These are phyloP conservation scores for Piper longum DNA, from an alignment of 164 flowering plant species.

Conservation along the genomic window DNA sequence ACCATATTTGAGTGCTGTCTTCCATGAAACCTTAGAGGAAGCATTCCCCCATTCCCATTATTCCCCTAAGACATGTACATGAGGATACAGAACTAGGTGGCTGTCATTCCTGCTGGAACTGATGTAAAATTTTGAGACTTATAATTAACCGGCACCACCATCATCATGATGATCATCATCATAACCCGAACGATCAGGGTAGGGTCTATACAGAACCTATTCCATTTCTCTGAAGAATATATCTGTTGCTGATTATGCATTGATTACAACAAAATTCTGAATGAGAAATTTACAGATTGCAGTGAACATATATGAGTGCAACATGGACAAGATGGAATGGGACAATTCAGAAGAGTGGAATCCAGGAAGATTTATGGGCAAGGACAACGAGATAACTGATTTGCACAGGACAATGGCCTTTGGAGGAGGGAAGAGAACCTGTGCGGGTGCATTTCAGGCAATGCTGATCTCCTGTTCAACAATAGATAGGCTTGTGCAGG, in stretches of 20 bases:
- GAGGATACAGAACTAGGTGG: conserved; percentile 88
- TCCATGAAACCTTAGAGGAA: conserved; percentile 84
- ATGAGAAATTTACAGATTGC: conserved; percentile 39
- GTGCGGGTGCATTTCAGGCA: conserved; percentile 87
- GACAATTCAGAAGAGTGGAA: conserved; percentile 60
- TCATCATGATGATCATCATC: no score
- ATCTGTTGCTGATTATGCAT: not conserved
- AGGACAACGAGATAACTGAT: conserved; percentile 44
- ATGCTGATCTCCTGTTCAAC: conserved; percentile 43
- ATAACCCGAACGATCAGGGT: no score
- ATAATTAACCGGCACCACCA: not conserved
- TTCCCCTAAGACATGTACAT: conserved; percentile 68
- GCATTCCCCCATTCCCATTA: conserved; percentile 64
- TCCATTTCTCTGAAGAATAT: no score
- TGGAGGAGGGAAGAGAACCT: conserved; percentile 87
- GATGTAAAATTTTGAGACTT: conserved; percentile 30
- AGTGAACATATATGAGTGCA: conserved; percentile 78
- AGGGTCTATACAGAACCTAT: no score
- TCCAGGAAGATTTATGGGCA: conserved; percentile 69
- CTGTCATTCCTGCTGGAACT: conserved; percentile 63
- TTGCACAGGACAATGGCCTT: conserved; percentile 89
- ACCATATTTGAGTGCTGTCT: conserved; percentile 58
- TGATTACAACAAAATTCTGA: not conserved
- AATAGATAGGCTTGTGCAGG: conserved; percentile 72
- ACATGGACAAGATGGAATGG: conserved; percentile 78